Percentiles rank a stretch among this genome's conserved stretches.
phyloP scores from a whole-genome alignment of 192 early-diverging fungal genomes.

The Kappamyces sp. region DNA sequence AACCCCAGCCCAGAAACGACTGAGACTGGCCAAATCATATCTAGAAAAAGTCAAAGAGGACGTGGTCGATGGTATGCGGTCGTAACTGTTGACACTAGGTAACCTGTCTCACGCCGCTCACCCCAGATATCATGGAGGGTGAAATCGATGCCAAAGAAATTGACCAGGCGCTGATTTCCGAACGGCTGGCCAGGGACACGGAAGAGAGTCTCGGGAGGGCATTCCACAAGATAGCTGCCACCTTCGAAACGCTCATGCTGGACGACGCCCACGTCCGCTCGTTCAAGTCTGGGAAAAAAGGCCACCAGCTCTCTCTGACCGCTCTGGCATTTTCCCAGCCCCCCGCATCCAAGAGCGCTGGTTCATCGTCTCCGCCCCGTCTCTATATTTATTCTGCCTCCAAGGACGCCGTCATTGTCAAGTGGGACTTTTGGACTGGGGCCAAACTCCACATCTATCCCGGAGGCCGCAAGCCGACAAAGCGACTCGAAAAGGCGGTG shows the following conservation, averaged over 20 bases:
- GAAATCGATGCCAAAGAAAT: conserved; percentile 89
- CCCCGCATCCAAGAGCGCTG: background rate
- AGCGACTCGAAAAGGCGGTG: conserved; percentile 32
- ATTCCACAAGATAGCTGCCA: conserved; percentile 54
- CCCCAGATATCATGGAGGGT: conserved; percentile 43
- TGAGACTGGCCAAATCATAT: conserved; percentile 91
- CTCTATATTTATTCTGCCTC: conserved; percentile 73
- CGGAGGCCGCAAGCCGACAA: conserved; percentile 70
- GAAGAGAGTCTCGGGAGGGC: conserved; percentile 50
- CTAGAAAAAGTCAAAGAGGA: conserved; percentile 69
- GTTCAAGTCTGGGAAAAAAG: conserved; percentile 37
- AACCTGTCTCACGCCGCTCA: background rate
- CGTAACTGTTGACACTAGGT: background rate
- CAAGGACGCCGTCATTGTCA: conserved; percentile 90
- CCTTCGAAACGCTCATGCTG: conserved; percentile 26
- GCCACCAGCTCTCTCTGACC: conserved; percentile 76
- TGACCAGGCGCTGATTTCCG: conserved; percentile 88
- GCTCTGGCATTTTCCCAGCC: conserved; percentile 53
- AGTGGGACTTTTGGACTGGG: conserved; percentile 76
- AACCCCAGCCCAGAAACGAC: conserved; percentile 86
- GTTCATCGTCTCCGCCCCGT: conserved; percentile 11
- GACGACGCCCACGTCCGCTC: conserved; percentile 24
- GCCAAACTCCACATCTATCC: conserved; percentile 60
- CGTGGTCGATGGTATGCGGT: conserved; percentile 31
- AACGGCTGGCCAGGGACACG: conserved; percentile 75